Conservation (phyloP, 148 eudicot species). For the Cornus florida region DNA sequence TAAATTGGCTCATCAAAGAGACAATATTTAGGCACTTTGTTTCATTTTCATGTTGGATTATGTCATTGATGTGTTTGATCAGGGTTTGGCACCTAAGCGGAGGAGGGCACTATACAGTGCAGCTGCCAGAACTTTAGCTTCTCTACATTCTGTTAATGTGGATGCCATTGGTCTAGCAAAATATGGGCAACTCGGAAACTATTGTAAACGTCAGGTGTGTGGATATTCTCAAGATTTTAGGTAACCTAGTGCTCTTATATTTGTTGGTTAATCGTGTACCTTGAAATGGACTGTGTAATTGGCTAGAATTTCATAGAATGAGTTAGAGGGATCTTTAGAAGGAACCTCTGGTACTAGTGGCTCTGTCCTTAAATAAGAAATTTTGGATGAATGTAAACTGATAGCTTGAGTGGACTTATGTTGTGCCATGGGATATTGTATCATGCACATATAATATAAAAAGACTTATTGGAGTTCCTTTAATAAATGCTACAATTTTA, state of each 20-base stretch:
- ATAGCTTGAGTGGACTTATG: neutral
- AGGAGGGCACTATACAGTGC: slow-evolving; percentile 65
- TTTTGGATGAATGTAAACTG: neutral
- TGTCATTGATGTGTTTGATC: slow-evolving; percentile 9
- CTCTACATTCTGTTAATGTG: slow-evolving; percentile 77
- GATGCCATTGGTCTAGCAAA: slow-evolving; percentile 72
- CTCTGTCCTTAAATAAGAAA: neutral
- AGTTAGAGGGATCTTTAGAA: neutral
- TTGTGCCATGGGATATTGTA: neutral
- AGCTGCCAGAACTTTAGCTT: slow-evolving; percentile 75
- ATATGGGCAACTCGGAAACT: slow-evolving; percentile 75
- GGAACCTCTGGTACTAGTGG: neutral
- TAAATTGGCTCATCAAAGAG: neutral
- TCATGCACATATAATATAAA: neutral
- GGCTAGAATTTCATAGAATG: neutral
- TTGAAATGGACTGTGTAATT: neutral
- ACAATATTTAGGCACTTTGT: neutral
- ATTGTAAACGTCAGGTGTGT: slow-evolving; percentile 87
- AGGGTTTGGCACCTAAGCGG: slow-evolving; percentile 68
- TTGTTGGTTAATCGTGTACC: neutral
- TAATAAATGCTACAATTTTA: neutral
- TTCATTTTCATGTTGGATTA: neutral
- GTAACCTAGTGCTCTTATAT: neutral
- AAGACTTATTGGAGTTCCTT: neutral
- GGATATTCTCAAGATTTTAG: neutral